Conservation (phyloP, 495 filamentous ascomycete genomes). For the Apodospora peruviana region DNA sequence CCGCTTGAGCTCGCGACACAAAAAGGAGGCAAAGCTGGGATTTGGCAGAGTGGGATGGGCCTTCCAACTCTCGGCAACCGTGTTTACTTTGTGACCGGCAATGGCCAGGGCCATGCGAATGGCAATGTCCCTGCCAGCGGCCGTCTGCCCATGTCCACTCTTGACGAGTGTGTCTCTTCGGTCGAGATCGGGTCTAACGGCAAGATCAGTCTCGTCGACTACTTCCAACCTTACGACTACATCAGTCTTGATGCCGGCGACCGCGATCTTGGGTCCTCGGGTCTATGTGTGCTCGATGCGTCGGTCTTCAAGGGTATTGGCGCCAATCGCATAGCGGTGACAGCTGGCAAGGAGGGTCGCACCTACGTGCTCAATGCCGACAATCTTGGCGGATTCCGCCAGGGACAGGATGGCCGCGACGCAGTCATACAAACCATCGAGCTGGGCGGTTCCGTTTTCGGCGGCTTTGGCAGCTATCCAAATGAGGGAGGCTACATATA, state of each 20-base stretch:
- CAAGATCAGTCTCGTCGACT: constrained; percentile 22
- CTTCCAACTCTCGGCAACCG: constrained; percentile 29
- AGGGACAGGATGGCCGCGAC: constrained; percentile 32
- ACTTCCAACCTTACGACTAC: constrained; percentile 36
- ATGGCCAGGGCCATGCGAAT: constrained; percentile 16
- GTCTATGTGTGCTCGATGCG: constrained; percentile 33
- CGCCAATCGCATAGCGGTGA: constrained; percentile 26
- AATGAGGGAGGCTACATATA: constrained; percentile 46
- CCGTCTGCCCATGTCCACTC: constrained; percentile 12
- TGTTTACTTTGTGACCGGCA: constrained; percentile 36
- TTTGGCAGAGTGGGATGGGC: constrained; percentile 38
- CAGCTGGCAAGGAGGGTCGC: constrained; percentile 34
- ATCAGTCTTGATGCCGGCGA: constrained; percentile 30
- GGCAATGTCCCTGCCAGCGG: constrained; percentile 18
- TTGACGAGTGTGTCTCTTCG: constrained; percentile 29
- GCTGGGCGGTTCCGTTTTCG: constrained; percentile 28
- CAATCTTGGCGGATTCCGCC: constrained; percentile 42
- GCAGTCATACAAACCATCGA: constrained; percentile 36
- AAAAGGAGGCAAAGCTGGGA: constrained; percentile 31
- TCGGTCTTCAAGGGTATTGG: constrained; percentile 30
- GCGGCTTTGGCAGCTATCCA: constrained; percentile 39
- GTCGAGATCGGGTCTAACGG: constrained; percentile 24
- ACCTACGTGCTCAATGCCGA: constrained; percentile 38
- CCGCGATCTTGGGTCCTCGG: constrained; percentile 34
- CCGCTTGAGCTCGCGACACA: constrained; percentile 12